These are phyloP conservation scores for Hirschioporus abietinus DNA, from an alignment of 768 basidiomycete genomes.

Conservation along the genomic window DNA sequence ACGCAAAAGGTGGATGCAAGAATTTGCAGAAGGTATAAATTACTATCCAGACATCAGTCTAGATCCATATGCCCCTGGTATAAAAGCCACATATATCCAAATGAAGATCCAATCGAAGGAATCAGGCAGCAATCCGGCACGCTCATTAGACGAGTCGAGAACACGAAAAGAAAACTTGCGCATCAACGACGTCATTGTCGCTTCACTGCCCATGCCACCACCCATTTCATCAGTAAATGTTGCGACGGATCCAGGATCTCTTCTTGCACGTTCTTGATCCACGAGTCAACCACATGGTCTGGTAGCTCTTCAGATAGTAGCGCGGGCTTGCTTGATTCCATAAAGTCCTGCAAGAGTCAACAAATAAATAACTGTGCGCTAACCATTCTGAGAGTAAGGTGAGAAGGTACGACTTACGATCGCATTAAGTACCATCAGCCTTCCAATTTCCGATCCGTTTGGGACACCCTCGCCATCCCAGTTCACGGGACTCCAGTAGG, in stretches of 20 bases:
- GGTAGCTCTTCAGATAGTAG: neutral
- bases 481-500: conserved; percentile 17
- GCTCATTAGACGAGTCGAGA: neutral
- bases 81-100: neutral
- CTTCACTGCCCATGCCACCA: conserved; percentile 1
- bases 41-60: neutral
- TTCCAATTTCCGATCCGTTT: conserved; percentile 17
- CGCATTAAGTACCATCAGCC: conserved; percentile 15
- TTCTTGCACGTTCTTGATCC: conserved; percentile 1
- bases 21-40: neutral
- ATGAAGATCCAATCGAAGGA: neutral
- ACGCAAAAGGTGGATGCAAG: neutral
- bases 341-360: neutral
- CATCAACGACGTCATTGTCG: neutral
- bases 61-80: neutral
- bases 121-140: neutral
- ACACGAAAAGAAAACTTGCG: neutral
- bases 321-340: neutral
- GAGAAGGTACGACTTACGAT: conserved; percentile 13
- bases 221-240: neutral
- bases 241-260: neutral
- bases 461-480: conserved; percentile 18
- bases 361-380: neutral
- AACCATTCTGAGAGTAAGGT: too few species aligned
- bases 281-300: neutral